Conservation (phyloP, 2,329 filamentous ascomycete species). For the Fusarium sp. region DNA sequence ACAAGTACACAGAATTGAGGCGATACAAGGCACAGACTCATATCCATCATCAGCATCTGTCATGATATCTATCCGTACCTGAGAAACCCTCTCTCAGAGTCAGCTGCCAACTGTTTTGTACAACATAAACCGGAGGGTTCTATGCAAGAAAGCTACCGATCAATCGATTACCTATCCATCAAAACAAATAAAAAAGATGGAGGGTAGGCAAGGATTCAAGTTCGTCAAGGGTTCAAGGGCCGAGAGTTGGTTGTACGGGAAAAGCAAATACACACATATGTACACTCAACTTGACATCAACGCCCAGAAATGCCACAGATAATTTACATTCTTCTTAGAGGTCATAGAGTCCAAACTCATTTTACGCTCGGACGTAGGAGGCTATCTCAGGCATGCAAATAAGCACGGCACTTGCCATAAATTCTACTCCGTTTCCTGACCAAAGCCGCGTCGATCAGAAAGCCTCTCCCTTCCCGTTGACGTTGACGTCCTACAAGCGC, state of each 20-base stretch:
- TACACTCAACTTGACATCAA: neutral
- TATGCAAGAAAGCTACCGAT: neutral
- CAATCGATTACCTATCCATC: neutral
- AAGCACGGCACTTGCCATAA: conserved; percentile 7
- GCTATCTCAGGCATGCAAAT: conserved; percentile 7
- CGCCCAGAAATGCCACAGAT: neutral
- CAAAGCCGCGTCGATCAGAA: neutral
- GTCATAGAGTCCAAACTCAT: neutral
- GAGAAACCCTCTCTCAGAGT: conserved; percentile 2
- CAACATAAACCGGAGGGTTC: neutral
- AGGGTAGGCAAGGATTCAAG: conserved; percentile 14
- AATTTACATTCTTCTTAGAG: neutral
- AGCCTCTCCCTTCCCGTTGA: neutral
- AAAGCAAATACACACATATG: neutral
- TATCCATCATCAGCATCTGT: neutral
- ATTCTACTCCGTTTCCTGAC: neutral
- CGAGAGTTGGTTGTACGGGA: conserved; percentile 1
- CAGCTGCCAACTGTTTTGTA: conserved; percentile 18
- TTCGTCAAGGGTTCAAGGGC: conserved; percentile 21
- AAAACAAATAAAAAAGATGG: conserved; percentile 2
- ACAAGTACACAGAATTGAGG: neutral
- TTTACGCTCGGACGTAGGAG: neutral
- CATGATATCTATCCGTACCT: conserved; percentile 13
- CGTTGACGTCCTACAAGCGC: conserved; percentile 35
- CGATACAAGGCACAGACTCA: neutral